Conservation (phyloP, 768 basidiomycete genomes). For the Hericium coralloides region DNA sequence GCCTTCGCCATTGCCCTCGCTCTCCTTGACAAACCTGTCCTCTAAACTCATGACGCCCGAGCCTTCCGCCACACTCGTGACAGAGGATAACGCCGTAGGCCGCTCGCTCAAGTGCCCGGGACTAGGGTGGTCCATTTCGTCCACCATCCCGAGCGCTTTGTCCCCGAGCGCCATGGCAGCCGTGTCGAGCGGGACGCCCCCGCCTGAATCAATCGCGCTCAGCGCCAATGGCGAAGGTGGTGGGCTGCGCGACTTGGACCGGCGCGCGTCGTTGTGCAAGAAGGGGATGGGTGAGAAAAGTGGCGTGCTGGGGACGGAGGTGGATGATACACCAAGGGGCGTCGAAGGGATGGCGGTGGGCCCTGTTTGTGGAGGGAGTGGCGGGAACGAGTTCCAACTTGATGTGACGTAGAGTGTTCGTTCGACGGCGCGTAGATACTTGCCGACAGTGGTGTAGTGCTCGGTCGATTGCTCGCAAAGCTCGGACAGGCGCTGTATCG, state of each 20-base stretch:
- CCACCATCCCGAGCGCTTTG: conserved; percentile 67
- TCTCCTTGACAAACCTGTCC: conserved; percentile 53
- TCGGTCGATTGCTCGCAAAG: conserved; percentile 59
- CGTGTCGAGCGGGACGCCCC: conserved; percentile 20
- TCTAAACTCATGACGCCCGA: conserved; percentile 52
- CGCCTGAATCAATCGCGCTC: conserved; percentile 25
- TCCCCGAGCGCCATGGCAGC: conserved; percentile 27
- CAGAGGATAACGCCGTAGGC: conserved; percentile 59
- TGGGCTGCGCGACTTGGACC: conserved; percentile 72
- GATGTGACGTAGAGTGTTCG: conserved; percentile 80
- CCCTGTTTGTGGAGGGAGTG: conserved; percentile 35
- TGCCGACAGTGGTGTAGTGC: conserved; percentile 72
- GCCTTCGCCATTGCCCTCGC: conserved; percentile 22
- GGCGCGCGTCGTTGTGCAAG: conserved; percentile 73
- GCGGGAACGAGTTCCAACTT: conserved; percentile 62
- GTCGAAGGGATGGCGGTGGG: conserved; percentile 20
- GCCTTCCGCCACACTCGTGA: conserved; percentile 34
- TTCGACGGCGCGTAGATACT: conserved; percentile 83
- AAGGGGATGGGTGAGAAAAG: conserved; percentile 86
- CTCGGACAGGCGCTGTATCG: conserved; percentile 84
- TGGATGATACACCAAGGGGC: conserved; percentile 35
- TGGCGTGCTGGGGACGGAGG: conserved; percentile 64
- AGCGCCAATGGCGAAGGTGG: conserved; percentile 67
- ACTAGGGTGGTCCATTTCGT: conserved; percentile 77
- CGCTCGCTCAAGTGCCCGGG: conserved; percentile 81